Conservation (phyloP, 2,329 filamentous ascomycete genomes). For the Clonostachys chloroleuca region DNA sequence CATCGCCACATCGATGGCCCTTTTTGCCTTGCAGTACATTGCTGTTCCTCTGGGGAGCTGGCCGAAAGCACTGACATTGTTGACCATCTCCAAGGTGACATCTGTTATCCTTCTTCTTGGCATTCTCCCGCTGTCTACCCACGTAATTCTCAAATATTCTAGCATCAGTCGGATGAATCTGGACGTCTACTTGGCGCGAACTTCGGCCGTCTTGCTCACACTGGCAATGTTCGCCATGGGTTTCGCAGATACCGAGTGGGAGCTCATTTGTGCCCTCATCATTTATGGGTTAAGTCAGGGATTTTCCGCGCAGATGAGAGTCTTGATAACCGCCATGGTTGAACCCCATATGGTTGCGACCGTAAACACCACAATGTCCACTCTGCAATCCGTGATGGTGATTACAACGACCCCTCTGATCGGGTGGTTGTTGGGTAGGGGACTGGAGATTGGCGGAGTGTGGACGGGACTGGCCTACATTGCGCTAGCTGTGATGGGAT, state of each 20-base stretch:
- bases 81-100: constrained; percentile 2
- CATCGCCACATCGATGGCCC: constrained; percentile 20
- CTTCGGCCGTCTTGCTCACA: constrained; percentile 20
- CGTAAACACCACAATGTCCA: constrained; percentile 45
- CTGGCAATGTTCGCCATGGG: constrained; percentile 30
- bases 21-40: constrained; percentile 45
- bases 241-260: constrained; percentile 22
- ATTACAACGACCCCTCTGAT: constrained; percentile 40
- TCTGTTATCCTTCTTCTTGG: constrained; percentile 11
- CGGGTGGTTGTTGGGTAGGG: constrained; percentile 37
- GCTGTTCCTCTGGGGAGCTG: constrained; percentile 45
- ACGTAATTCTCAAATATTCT: constrained; percentile 20
- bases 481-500: constrained; percentile 3
- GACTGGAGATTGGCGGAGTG: constrained; percentile 36
- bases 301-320: constrained; percentile 35
- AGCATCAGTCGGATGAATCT: constrained; percentile 22
- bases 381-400: constrained; percentile 43
- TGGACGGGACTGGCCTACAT: constrained; percentile 48
- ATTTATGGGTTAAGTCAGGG: constrained; percentile 40
- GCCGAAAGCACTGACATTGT: constrained; percentile 24
- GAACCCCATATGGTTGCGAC: constrained; percentile 48
- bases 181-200: constrained; percentile 32
- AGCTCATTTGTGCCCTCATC: constrained; percentile 33
- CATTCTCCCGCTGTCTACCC: constrained; percentile 27
- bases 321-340: constrained; percentile 47